Conservation (phyloP, 352 stramenopile species). For the Peronosclerospora sorghi region DNA sequence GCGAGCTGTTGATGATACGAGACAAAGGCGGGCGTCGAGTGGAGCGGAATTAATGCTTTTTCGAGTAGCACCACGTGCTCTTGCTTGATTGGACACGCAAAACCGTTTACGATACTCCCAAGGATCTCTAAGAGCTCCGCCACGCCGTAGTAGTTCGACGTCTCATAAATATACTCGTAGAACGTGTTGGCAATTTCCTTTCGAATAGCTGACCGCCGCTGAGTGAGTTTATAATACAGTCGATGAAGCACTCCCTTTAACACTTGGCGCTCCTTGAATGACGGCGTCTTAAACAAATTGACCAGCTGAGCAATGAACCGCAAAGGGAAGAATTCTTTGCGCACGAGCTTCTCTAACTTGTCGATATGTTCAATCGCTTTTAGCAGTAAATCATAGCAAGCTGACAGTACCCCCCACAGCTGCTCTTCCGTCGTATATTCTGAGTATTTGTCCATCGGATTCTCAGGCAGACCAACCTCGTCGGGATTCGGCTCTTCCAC, state of each 20-base stretch:
- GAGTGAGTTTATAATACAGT: slow-evolving; percentile 86
- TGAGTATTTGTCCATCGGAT: slow-evolving; percentile 77
- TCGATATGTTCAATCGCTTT: slow-evolving; percentile 84
- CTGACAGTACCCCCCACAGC: slow-evolving; percentile 66
- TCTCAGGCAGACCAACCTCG: slow-evolving; percentile 39
- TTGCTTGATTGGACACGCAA: slow-evolving; percentile 83
- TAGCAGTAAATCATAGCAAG: slow-evolving; percentile 72
- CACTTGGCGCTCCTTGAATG: slow-evolving; percentile 78
- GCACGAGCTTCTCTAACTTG: slow-evolving; percentile 80
- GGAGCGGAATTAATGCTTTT: slow-evolving; percentile 75
- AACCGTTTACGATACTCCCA: slow-evolving; percentile 84
- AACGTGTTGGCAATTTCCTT: slow-evolving; percentile 83
- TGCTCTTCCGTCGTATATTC: slow-evolving; percentile 79
- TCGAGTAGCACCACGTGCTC: slow-evolving; percentile 81
- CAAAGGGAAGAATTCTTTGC: slow-evolving; percentile 77
- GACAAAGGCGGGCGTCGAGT: slow-evolving; percentile 76
- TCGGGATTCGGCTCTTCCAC: slow-evolving; percentile 69
- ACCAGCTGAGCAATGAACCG: slow-evolving; percentile 75
- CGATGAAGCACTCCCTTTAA: slow-evolving; percentile 80
- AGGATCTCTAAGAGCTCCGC: slow-evolving; percentile 82
- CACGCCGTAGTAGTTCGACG: slow-evolving; percentile 79
- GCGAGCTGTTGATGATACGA: slow-evolving; percentile 83
- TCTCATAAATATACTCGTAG: slow-evolving; percentile 91
- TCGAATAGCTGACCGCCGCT: slow-evolving; percentile 77
- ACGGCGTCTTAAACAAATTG: slow-evolving; percentile 80